A percentile compares a stretch with the other conserved stretches of the same genome.
Conservation (phyloP, 176 grass and related monocot species). For the Cocos nucifera region DNA sequence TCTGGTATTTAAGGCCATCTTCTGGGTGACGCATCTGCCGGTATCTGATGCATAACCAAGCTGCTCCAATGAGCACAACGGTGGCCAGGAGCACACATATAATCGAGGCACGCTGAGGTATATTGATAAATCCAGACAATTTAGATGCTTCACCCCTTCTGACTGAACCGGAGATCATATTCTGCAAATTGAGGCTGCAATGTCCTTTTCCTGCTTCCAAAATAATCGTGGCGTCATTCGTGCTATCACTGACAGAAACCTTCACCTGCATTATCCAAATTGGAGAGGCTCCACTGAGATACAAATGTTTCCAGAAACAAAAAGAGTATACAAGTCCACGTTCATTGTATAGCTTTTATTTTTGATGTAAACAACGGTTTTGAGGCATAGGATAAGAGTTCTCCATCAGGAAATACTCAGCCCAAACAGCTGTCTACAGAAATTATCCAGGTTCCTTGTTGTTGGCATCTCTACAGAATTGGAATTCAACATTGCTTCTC, state of each 20-base stretch:
- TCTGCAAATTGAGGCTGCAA: slow-evolving; percentile 43
- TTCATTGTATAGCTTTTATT: no score
- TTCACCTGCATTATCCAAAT: slow-evolving; percentile 43
- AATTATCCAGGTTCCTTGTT: no score
- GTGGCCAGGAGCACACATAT: slow-evolving; percentile 31
- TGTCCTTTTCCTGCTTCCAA: slow-evolving; percentile 36
- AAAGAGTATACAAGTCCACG: no score
- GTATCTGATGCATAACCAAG: slow-evolving; percentile 44
- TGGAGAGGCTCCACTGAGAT: no score
- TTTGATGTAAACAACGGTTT: no score
- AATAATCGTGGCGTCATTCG: slow-evolving; percentile 39
- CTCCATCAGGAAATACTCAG: no score
- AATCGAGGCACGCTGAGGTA: slow-evolving; percentile 27
- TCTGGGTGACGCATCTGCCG: slow-evolving; percentile 8
- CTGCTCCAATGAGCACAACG: slow-evolving; percentile 32
- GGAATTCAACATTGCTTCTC: no score
- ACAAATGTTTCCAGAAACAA: no score
- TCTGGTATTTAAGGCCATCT: slow-evolving; percentile 31
- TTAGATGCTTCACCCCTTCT: slow-evolving; percentile 8
- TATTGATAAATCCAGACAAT: slow-evolving; percentile 1
- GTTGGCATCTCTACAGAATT: no score
- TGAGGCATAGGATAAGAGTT: no score
- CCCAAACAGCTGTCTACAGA: no score
- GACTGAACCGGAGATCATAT: background rate
- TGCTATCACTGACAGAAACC: slow-evolving; percentile 28